Base-by-base conservation (phyloP, 768 basidiomycete species). In the Pulveroboletus sp. region DNA sequence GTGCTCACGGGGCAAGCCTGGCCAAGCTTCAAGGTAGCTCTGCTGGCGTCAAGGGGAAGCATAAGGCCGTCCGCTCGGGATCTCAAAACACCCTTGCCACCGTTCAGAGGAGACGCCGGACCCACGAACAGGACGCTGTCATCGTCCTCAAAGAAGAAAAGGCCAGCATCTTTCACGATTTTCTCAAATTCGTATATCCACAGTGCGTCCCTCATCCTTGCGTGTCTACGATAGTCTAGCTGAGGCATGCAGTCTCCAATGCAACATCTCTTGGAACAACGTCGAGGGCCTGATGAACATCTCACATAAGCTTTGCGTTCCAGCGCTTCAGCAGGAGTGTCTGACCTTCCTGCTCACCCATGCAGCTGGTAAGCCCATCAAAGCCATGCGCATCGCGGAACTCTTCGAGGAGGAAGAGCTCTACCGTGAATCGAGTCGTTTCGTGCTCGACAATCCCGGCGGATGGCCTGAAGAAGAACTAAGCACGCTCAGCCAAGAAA, bases 211-310 rank as follows among this genome's bases (percentile, higher is more conserved):
- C 9, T 46, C 13, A 23, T 16, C 46, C 30, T 2, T 34, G 14
- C 9, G 45, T 2, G 12, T 49, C 45, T 13, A 34, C 36, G 31
- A 41, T 43, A 30, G 41, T 31, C 41, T 51, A 9, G 57, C 27
- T 43, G 29, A 43, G 32, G 34, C 20, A n/a, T 29, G 37, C 58
- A 89, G 87, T 55, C 75, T 94, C 47, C 88, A 93, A 55, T 95
- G 93, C 70, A 89, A 89, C 9, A 93, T 95, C 46, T 87, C 90
- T 0, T 97, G 93, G 91, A 89, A 90, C 59, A 96, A 96, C 65
- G 94, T 92, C 23, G 92, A 91, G 59, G 85, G 86, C 34, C 77
- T 92, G 35, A 87, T 93, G 82, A 90, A 93, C 61, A 86, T 95
- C 19, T 84, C 91, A 3, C 83, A 89, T 68, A 94, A 93, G 63